Evolutionary conservation across 2,329 filamentous ascomycete genomes (phyloP), one percentile per base, ranked within the genome.

Genomic region (Trichoderma atrobrunneum): DNA sequence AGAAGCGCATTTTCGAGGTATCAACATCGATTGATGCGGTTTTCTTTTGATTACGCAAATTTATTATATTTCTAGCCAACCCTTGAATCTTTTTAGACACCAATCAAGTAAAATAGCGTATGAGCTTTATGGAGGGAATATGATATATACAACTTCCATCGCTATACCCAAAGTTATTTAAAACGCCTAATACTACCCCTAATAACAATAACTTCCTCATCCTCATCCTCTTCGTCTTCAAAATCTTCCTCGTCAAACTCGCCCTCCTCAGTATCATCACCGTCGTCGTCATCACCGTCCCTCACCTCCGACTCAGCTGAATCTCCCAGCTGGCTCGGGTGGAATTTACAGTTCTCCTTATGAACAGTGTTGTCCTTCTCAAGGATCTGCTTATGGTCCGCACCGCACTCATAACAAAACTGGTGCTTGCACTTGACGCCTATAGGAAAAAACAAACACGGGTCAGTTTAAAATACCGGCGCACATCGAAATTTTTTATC

Each of bases 391-490:
- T 65, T 73, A 62, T 83, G 77, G 32, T 78, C 76, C 6, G 78
- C 81, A n/a, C 81, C 78, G 57, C 81, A 83, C 39, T 82, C 79
- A 72, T 78, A 82, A 74, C 80, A 81, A 71, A 80, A 80, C 56
- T 78, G 73, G 56, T 78, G 73, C 12, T 74, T 75, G 71, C 80
- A 81, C 39, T 70, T 75, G 12, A 73, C 73, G 72, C 80, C 79
- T 81, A 43, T 43, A 5, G 2, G 2, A 7, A 21, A 21, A 28
- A 12, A 32, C 10, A 28, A 32, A 36, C n/a, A 14, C 14, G 21
- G 70, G 68, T 75, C 73, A 71, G 63, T 70, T 39, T 70, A 34
- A 51, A 51, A 24, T 12, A 7, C 2, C 2, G n/a, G 43, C 21
- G 16, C 4, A 39, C 8, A 39, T 7, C 10, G 54, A 5, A 12